Conservation (phyloP, 2,329 filamentous ascomycete species). For the Aspergillus ochraceus region DNA sequence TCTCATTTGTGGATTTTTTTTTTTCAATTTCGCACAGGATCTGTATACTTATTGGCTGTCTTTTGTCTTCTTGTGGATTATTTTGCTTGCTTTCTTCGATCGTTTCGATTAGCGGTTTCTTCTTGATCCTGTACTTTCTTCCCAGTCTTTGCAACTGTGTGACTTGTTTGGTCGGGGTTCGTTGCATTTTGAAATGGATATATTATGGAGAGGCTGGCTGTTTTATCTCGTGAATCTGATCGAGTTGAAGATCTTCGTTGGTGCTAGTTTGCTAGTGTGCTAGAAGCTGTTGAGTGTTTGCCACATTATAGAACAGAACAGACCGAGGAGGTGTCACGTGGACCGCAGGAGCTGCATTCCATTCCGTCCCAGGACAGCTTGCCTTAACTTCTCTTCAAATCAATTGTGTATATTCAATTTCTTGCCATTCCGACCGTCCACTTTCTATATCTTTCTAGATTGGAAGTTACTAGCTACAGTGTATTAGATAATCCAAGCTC, state of each 20-base stretch:
- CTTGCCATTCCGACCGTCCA: too few relatives aligned
- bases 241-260: not conserved
- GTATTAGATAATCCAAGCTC: not conserved
- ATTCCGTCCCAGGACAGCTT: too few relatives aligned
- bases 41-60: conserved; percentile 11
- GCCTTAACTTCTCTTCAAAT: too few relatives aligned
- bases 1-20: conserved; percentile 21
- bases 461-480: not conserved
- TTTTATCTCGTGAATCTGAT: not conserved
- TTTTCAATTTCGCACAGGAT: conserved; percentile 12
- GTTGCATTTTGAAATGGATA: not conserved
- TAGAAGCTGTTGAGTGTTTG: not conserved
- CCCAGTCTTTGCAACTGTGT: not conserved
- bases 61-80: conserved; percentile 7
- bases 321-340: too few relatives aligned
- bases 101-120: not conserved
- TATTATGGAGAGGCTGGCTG: not conserved
- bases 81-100: conserved; percentile 8
- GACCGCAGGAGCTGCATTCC: too few relatives aligned
- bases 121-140: not conserved
- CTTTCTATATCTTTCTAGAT: too few relatives aligned
- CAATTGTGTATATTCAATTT: too few relatives aligned
- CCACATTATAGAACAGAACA: too few relatives aligned
- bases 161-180: not conserved
- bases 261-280: too few relatives aligned